Evolutionary conservation across 345 rosid genomes (phyloP), one percentile per base, ranked within the genome.

Genomic region (Syzygium aromaticum): DNA sequence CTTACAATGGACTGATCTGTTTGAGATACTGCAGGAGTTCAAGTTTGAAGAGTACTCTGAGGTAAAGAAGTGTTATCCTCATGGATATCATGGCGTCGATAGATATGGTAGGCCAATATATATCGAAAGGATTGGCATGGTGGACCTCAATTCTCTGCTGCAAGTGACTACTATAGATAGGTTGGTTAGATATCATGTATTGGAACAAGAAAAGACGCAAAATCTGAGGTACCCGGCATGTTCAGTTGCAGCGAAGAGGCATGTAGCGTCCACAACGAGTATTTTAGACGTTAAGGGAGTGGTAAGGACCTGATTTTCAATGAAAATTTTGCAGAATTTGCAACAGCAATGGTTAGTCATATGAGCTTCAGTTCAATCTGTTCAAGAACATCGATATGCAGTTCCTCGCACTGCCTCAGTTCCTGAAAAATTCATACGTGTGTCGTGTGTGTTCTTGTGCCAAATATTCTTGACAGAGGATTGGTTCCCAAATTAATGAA

Each of bases 231-330:
- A 86, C 84, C 94, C 96, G 19, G 88, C 94, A 15, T 93, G 96
- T 86, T 93, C 97, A 3, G 82, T 95, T 86, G 94, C 93, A 23
- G 94, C 94, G n/a, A 91, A 89, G 88, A 93, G 90, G 87, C 95
- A 93, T 84, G 87, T 95, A 54, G 93, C 94, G 21, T 93, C 95
- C 52, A 89, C 90, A 25, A 95, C 92, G 27, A 93, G 93, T 87
- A 92, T 95, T 88, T 87, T 95, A 84, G 97, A 95, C 89, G 97
- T 93, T 28, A 91, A 90, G 89, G 96, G 92, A 89, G 94, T 95
- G 92, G 97, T 95, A 59, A 93, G 95, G 78, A 67, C 46, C 78
- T 67, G 46, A 19, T 33, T 33, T 67, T 17, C 19, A 64, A 67
- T 33, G 78, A 67, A 33, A 17, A 17, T 33, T 33, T 30, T 67